phyloP scores from a whole-genome alignment of 2,329 filamentous ascomycete species.

The Magnaporthiopsis poae region DNA sequence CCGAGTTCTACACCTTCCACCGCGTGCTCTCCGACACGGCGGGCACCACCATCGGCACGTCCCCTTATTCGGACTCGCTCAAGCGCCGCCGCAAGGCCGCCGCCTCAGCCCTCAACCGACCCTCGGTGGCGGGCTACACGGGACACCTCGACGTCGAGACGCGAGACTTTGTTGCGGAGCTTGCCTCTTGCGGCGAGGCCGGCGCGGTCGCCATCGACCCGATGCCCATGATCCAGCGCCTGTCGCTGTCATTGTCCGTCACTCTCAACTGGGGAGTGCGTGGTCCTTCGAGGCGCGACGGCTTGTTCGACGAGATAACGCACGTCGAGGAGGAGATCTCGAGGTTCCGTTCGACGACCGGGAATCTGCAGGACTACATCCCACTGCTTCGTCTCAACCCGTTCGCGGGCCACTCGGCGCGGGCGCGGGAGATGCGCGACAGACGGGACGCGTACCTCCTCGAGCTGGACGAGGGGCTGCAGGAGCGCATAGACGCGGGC shows the following conservation, averaged over 20 bases:
- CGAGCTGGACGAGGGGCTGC: slow-evolving; percentile 50
- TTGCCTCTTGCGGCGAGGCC: slow-evolving; percentile 45
- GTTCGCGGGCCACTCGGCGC: slow-evolving; percentile 46
- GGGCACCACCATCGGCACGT: slow-evolving; percentile 59
- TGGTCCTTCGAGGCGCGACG: slow-evolving; percentile 46
- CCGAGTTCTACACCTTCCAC: slow-evolving; percentile 51
- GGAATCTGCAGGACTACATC: slow-evolving; percentile 67
- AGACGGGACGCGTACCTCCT: slow-evolving; percentile 40
- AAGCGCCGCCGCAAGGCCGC: slow-evolving; percentile 70
- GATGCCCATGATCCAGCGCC: slow-evolving; percentile 57
- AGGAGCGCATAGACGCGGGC: slow-evolving; percentile 18
- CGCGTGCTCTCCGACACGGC: slow-evolving; percentile 53
- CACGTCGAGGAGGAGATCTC: slow-evolving; percentile 53
- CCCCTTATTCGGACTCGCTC: slow-evolving; percentile 61
- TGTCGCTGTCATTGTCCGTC: slow-evolving; percentile 46
- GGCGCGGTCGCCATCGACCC: slow-evolving; percentile 49
- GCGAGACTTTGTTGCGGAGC: slow-evolving; percentile 52
- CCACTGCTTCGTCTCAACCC: slow-evolving; percentile 61
- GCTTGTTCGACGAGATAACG: slow-evolving; percentile 53
- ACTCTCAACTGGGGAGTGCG: slow-evolving; percentile 59
- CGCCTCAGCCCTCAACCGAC: slow-evolving; percentile 66
- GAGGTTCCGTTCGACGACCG: slow-evolving; percentile 55
- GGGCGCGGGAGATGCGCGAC: slow-evolving; percentile 53
- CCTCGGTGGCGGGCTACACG: slow-evolving; percentile 62
- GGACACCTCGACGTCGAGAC: slow-evolving; percentile 73